Conservation (phyloP, 306 rosid genomes). For the Prunus fruticosa region DNA sequence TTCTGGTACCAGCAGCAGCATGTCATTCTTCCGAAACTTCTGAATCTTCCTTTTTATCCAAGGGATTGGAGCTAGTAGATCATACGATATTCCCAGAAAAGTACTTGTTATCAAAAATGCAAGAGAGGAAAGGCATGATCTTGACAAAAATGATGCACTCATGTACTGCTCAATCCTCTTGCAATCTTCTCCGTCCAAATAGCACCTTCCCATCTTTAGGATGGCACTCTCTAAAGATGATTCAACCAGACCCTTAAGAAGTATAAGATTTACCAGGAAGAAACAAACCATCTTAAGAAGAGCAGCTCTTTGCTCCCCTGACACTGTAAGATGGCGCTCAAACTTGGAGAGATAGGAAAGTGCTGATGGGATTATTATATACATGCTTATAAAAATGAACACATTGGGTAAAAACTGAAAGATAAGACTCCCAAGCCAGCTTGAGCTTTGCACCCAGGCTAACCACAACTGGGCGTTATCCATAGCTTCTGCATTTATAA, state of each 20-base stretch:
- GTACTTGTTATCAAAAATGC: conserved; percentile 90
- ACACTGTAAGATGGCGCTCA: conserved; percentile 87
- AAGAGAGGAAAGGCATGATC: conserved; percentile 93
- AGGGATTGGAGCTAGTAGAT: conserved; percentile 91
- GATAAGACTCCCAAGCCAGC: conserved; percentile 87
- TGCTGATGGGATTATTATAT: conserved; percentile 76
- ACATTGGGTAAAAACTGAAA: conserved; percentile 95
- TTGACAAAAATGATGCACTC: conserved; percentile 88
- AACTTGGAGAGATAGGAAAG: conserved; percentile 93
- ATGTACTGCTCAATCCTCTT: conserved; percentile 95
- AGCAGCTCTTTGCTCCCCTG: conserved; percentile 93
- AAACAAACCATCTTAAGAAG: conserved; percentile 96
- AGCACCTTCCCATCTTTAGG: conserved; percentile 86
- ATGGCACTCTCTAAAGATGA: conserved; percentile 84
- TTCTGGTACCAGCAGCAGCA: conserved; percentile 93
- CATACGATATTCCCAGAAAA: conserved; percentile 92
- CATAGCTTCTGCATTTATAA: conserved; percentile 89
- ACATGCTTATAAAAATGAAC: conserved; percentile 87
- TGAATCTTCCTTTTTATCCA: conserved; percentile 85
- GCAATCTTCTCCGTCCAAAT: conserved; percentile 93
- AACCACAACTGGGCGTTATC: conserved; percentile 87
- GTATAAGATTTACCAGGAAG: conserved; percentile 93
- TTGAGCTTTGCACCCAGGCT: conserved; percentile 89
- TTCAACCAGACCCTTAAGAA: conserved; percentile 80
- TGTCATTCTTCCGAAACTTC: conserved; percentile 82